A percentile compares a stretch with the other conserved stretches of the same genome.
Evolutionary conservation across 108 stramenopile species (phyloP).

Genomic region (Heterococcus sp.): DNA sequence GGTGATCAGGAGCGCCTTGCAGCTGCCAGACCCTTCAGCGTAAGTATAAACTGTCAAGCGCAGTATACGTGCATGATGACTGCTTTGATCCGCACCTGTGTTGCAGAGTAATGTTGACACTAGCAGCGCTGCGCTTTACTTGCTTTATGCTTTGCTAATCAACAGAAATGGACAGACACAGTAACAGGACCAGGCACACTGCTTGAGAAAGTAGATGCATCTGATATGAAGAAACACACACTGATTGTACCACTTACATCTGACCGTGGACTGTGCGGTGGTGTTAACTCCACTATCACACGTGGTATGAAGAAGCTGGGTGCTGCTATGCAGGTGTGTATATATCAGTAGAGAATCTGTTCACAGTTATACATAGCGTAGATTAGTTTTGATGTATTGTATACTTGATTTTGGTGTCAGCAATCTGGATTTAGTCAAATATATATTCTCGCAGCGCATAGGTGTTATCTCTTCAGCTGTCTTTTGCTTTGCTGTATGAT

Average conservation of each 20-base stretch:
- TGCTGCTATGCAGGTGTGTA: not conserved
- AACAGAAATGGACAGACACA: slow-evolving; percentile 44
- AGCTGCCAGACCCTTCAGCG: slow-evolving; percentile 57
- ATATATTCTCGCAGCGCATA: no score
- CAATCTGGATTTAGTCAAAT: no score
- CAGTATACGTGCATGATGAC: no score
- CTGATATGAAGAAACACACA: slow-evolving; percentile 59
- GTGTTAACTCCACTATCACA: slow-evolving; percentile 67
- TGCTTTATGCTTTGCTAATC: not conserved
- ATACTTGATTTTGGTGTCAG: no score
- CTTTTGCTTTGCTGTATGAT: no score
- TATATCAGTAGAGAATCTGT: no score
- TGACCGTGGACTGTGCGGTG: slow-evolving; percentile 98
- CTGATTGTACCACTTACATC: slow-evolving; percentile 87
- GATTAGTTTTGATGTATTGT: no score
- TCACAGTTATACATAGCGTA: no score
- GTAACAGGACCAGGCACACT: slow-evolving; percentile 1
- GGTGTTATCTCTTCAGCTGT: no score
- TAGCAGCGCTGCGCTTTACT: not conserved
- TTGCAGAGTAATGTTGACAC: not conserved
- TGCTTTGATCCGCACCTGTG: no score
- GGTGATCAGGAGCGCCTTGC: slow-evolving; percentile 80
- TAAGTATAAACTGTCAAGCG: slow-evolving; percentile 14
- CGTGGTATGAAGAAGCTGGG: not conserved
- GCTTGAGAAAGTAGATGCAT: slow-evolving; percentile 27